A percentile compares a stretch with the other conserved stretches of the same genome.
Conservation (phyloP, 805 yeast genomes). For the Suhomyces pyralidae region DNA sequence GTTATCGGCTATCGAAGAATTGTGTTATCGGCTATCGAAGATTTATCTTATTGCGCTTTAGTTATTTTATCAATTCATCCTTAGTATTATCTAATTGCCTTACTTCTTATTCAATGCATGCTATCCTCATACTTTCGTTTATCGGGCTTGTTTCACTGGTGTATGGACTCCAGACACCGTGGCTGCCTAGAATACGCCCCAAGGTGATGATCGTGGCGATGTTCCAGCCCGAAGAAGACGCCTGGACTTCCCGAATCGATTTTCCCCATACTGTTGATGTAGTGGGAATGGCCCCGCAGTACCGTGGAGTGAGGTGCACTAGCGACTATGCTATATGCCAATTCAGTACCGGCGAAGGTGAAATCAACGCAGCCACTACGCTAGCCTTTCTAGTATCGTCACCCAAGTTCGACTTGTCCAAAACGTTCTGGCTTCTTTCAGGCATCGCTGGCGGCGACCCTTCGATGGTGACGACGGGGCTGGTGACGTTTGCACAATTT, state of each 20-base stretch:
- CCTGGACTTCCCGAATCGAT: not conserved
- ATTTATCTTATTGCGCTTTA: no score
- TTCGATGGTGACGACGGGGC: constrained; percentile 51
- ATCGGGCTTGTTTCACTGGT: not conserved
- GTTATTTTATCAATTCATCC: no score
- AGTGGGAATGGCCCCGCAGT: constrained; percentile 62
- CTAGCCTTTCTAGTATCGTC: constrained; percentile 51
- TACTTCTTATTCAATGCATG: not conserved
- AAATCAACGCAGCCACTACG: constrained; percentile 62
- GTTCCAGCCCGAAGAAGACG: constrained; percentile 3
- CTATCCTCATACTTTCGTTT: not conserved
- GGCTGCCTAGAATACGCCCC: not conserved
- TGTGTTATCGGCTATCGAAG: no score
- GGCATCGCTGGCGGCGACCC: constrained; percentile 71
- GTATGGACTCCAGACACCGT: not conserved
- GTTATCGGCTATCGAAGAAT: no score
- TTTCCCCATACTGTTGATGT: constrained; percentile 47
- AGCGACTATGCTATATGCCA: constrained; percentile 53
- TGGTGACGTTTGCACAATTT: constrained; percentile 57
- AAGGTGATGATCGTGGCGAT: constrained; percentile 3
- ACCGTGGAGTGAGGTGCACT: constrained; percentile 56
- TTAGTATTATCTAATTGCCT: no score
- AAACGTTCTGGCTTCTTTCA: constrained; percentile 59
- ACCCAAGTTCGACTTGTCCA: constrained; percentile 54
- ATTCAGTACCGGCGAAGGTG: constrained; percentile 67